Conservation (phyloP, 164 flowering plant species). For the Aristolochia fimbriata region DNA sequence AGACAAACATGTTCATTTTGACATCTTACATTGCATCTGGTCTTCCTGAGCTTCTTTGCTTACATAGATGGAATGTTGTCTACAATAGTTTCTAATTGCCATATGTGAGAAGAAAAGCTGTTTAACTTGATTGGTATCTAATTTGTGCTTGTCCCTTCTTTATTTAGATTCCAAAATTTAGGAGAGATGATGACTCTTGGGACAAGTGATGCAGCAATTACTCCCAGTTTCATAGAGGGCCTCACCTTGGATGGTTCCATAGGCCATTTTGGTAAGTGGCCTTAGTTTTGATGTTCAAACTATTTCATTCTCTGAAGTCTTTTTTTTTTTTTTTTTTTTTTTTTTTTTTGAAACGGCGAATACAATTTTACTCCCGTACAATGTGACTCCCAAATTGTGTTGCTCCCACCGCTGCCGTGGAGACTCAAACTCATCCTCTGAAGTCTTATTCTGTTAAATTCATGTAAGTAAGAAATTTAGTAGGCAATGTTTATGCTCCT, state of each 20-base stretch:
- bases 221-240: constrained; percentile 88
- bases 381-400: no score
- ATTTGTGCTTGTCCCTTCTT: background rate
- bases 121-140: background rate
- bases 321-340: no score
- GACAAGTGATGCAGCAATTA: constrained; percentile 71
- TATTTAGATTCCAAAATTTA: constrained; percentile 69
- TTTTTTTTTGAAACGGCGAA: no score
- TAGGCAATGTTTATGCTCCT: background rate
- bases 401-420: no score
- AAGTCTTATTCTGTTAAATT: background rate
- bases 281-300: background rate
- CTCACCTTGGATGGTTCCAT: constrained; percentile 83
- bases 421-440: no score
- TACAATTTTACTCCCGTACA: no score
- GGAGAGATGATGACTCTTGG: constrained; percentile 98
- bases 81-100: background rate
- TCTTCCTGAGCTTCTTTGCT: background rate
- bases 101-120: background rate
- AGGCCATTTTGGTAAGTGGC: constrained; percentile 64
- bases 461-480: background rate
- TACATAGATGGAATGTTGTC: background rate
- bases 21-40: background rate
- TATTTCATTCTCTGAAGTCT: background rate
- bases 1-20: background rate